Percentiles rank a stretch among this genome's conserved stretches.
These are phyloP conservation scores for Neurospora sp. DNA, from an alignment of 495 filamentous ascomycete genomes.

Conservation along the genomic window DNA sequence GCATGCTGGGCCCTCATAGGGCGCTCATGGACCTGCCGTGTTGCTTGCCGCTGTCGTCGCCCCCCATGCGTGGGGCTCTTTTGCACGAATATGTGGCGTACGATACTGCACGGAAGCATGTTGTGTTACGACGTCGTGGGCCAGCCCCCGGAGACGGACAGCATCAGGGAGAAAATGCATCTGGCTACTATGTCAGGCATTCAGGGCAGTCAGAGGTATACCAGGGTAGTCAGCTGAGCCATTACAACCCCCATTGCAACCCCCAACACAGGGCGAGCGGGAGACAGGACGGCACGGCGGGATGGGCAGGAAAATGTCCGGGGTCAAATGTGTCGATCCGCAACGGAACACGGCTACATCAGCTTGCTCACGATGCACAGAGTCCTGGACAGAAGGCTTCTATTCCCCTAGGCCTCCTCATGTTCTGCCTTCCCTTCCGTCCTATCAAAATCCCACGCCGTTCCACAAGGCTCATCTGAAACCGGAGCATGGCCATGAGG, in stretches of 20 bases:
- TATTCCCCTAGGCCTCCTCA: constrained; percentile 11
- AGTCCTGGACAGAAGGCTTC: background rate
- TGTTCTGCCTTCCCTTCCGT: constrained; percentile 8
- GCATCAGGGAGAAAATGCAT: background rate
- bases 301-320: background rate
- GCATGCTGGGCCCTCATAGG: background rate
- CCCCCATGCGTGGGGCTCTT: background rate
- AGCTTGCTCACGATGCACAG: background rate
- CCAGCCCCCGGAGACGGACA: background rate
- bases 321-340: background rate
- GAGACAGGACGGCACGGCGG: background rate
- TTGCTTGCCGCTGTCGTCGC: background rate
- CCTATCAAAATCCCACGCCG: constrained; percentile 17
- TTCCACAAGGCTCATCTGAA: constrained; percentile 9
- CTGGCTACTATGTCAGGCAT: background rate
- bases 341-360: background rate
- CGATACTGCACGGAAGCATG: background rate
- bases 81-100: background rate
- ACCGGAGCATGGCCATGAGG: background rate
- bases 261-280: background rate
- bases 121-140: background rate
- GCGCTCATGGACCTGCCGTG: background rate
- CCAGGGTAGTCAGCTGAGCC: background rate
- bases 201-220: background rate
- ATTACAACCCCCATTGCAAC: background rate